A percentile compares a stretch with the other conserved stretches of the same genome.
phyloP scores from a whole-genome alignment of 495 filamentous ascomycete species.

The Penicillium paxilli region DNA sequence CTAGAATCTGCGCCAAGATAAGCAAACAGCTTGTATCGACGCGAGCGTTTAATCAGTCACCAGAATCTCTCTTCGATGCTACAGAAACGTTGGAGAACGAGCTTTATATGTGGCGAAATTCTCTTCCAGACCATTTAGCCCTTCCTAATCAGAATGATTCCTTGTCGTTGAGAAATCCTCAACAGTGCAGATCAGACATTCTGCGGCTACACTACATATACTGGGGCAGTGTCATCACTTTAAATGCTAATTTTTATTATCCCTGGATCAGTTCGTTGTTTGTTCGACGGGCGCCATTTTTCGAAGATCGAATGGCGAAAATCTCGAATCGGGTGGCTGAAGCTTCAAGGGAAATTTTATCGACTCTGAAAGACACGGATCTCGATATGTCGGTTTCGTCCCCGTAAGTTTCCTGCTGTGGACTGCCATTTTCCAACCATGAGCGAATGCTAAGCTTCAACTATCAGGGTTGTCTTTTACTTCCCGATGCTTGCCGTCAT shows the following conservation, averaged over 20 bases:
- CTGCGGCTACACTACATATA: neutral
- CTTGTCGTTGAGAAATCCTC: neutral
- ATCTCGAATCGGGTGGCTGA: neutral
- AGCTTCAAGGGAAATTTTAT: neutral
- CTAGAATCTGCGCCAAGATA: neutral
- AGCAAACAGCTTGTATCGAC: neutral
- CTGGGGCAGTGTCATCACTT: neutral
- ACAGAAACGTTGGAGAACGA: neutral
- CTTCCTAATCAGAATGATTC: neutral
- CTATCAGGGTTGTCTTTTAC: neutral
- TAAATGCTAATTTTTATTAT: neutral
- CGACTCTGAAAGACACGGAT: neutral
- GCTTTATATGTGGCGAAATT: neutral
- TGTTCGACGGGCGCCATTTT: neutral
- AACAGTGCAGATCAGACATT: neutral
- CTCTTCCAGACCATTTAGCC: neutral
- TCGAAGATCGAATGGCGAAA: neutral
- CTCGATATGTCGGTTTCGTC: neutral
- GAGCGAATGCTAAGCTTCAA: neutral
- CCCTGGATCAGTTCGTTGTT: neutral
- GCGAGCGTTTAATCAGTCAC: neutral
- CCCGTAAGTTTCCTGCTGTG: neutral
- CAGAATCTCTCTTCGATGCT: neutral
- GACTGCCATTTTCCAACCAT: neutral
- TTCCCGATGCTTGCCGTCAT: neutral